A percentile compares a stretch with the other conserved stretches of the same genome.
Conservation (phyloP, 371 early-diverging fungal genomes). For the Mucor velutinosus region DNA sequence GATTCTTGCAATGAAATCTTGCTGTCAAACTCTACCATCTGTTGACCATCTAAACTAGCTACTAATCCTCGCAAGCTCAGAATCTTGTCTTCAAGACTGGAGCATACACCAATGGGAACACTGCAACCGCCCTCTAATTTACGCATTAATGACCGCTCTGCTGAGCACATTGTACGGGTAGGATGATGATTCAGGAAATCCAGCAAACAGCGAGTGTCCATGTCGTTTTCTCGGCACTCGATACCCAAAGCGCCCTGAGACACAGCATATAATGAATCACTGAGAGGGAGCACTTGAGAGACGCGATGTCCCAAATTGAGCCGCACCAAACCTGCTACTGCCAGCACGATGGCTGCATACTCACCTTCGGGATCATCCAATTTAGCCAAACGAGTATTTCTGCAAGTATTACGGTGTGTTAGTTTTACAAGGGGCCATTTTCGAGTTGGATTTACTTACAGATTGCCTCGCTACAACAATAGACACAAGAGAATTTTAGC, state of each 20-base stretch:
- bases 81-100: constrained; percentile 45
- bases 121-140: constrained; percentile 94
- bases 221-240: constrained; percentile 81
- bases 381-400: constrained; percentile 86
- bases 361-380: constrained; percentile 77
- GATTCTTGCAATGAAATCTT: constrained; percentile 37
- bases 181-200: constrained; percentile 63
- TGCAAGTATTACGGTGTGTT: constrained; percentile 11
- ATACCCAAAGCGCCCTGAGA: constrained; percentile 94
- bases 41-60: constrained; percentile 68
- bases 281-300: constrained; percentile 61
- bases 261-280: constrained; percentile 83
- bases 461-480: constrained; percentile 38
- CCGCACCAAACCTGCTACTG: constrained; percentile 86
- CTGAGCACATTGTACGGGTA: constrained; percentile 70
- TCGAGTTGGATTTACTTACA: constrained; percentile 25
- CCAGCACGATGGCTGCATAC: constrained; percentile 85
- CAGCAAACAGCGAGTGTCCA: constrained; percentile 47
- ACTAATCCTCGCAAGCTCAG: constrained; percentile 67
- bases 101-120: constrained; percentile 94
- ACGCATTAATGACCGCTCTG: constrained; percentile 90
- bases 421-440: background rate
- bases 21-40: constrained; percentile 55
- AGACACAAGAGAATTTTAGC: background rate
- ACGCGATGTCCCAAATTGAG: constrained; percentile 71